Evolutionary conservation across 2,329 filamentous ascomycete genomes (phyloP).

Genomic region (Colletotrichum sp.): DNA sequence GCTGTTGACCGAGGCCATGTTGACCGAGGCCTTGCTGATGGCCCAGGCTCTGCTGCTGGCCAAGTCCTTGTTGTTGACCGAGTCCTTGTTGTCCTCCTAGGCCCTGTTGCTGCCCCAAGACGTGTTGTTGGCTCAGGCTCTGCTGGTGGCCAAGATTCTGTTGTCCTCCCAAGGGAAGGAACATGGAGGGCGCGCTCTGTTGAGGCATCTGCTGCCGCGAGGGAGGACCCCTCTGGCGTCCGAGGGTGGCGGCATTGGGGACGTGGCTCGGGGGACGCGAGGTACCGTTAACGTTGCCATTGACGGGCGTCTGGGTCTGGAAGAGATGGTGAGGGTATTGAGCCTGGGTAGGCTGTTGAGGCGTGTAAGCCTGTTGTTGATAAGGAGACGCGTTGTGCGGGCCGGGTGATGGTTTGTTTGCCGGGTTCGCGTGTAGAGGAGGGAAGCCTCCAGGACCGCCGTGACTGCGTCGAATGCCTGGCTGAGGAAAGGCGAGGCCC

Average conservation of each 20-base stretch:
- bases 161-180: slow-evolving; percentile 31
- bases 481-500: slow-evolving; percentile 58
- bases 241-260: slow-evolving; percentile 51
- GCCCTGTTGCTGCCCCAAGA: slow-evolving; percentile 15
- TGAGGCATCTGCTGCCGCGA: slow-evolving; percentile 52
- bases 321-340: slow-evolving; percentile 61
- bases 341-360: slow-evolving; percentile 54
- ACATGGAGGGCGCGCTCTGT: slow-evolving; percentile 40
- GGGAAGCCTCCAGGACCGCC: slow-evolving; percentile 38
- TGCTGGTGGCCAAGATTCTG: slow-evolving; percentile 19
- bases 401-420: slow-evolving; percentile 61
- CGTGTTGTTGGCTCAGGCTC: slow-evolving; percentile 16
- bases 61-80: slow-evolving; percentile 9
- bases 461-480: slow-evolving; percentile 50
- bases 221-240: slow-evolving; percentile 49
- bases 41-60: slow-evolving; percentile 15
- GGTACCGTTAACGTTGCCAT: slow-evolving; percentile 54
- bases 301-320: slow-evolving; percentile 49
- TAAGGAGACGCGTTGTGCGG: slow-evolving; percentile 62
- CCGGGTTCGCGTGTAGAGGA: slow-evolving; percentile 53
- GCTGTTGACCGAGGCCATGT: neutral
- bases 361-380: slow-evolving; percentile 57
- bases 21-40: slow-evolving; percentile 16
- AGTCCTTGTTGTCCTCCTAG: slow-evolving; percentile 11
- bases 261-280: slow-evolving; percentile 50